Conservation (phyloP, 805 yeast genomes). For the Diddensiella santjacobensis region DNA sequence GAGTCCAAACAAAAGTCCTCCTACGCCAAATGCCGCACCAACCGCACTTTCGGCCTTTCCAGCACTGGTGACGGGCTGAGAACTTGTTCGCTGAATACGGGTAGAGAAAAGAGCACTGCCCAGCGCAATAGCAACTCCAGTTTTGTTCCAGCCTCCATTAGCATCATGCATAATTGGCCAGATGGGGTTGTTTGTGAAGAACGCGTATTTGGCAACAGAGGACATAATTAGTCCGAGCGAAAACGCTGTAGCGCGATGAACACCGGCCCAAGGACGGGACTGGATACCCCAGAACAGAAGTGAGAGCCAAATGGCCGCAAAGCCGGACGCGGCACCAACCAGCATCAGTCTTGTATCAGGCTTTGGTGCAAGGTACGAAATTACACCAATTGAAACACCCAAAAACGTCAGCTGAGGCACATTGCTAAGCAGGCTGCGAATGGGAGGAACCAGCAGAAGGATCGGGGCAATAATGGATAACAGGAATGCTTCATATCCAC, state of each 20-base stretch:
- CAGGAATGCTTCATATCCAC: constrained; percentile 83
- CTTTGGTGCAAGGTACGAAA: constrained; percentile 61
- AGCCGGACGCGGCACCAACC: constrained; percentile 62
- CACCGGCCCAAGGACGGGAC: constrained; percentile 30
- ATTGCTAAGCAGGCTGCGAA: constrained; percentile 38
- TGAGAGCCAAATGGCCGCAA: constrained; percentile 58
- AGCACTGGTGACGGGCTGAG: constrained; percentile 24
- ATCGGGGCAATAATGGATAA: constrained; percentile 57
- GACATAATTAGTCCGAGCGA: constrained; percentile 70
- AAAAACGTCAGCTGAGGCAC: constrained; percentile 53
- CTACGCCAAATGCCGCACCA: constrained; percentile 65
- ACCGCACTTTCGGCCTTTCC: constrained; percentile 30
- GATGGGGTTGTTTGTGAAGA: constrained; percentile 83
- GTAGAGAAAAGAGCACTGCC: constrained; percentile 63
- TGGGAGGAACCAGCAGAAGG: constrained; percentile 45
- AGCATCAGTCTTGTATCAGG: constrained; percentile 70
- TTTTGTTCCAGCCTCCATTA: constrained; percentile 81
- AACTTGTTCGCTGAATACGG: constrained; percentile 20
- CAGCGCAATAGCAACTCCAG: constrained; percentile 64
- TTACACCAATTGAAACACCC: constrained; percentile 63
- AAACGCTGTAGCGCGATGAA: constrained; percentile 53
- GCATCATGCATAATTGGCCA: constrained; percentile 90
- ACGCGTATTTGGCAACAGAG: constrained; percentile 68
- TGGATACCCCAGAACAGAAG: constrained; percentile 45
- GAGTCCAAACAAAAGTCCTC: constrained; percentile 65